These are phyloP conservation scores for Albizia julibrissin DNA, from an alignment of 306 rosid species.

Conservation along the genomic window DNA sequence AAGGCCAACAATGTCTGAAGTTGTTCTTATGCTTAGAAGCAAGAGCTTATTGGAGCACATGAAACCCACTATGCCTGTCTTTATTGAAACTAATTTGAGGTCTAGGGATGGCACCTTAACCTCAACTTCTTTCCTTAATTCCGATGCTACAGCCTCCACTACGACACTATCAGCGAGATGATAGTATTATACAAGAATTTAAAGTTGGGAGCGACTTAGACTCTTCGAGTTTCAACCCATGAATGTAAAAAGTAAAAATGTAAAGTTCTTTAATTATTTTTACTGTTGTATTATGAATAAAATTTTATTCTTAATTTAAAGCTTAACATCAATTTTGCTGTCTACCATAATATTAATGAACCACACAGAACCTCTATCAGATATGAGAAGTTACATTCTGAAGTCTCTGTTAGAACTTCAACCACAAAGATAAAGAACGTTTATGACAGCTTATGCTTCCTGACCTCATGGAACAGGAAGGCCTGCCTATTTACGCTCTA, in stretches of 20 bases:
- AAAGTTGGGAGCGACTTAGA: not conserved
- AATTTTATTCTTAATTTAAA: not conserved
- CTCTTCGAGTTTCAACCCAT: not conserved
- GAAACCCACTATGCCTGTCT: conserved; percentile 58
- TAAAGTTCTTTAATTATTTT: not conserved
- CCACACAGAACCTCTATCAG: not conserved
- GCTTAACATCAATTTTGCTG: not conserved
- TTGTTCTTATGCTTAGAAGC: conserved; percentile 52
- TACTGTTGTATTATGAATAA: not conserved
- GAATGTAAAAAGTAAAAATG: not conserved
- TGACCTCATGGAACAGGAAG: not conserved
- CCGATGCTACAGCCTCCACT: conserved; percentile 63
- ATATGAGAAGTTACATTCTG: not conserved
- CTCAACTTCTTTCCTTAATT: conserved; percentile 50
- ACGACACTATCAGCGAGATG: conserved; percentile 49
- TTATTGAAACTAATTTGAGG: conserved; percentile 48
- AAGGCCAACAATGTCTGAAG: conserved; percentile 77
- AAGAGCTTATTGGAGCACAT: conserved; percentile 32
- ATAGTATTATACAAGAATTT: not conserved
- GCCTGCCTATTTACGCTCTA: not conserved
- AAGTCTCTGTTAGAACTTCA: not conserved
- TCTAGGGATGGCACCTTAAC: conserved; percentile 43
- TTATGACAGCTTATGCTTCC: not conserved
- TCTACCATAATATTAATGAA: not conserved
- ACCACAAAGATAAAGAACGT: not conserved